Base-by-base conservation (phyloP, 768 basidiomycete genomes). In the Cystofilobasidium macerans region DNA sequence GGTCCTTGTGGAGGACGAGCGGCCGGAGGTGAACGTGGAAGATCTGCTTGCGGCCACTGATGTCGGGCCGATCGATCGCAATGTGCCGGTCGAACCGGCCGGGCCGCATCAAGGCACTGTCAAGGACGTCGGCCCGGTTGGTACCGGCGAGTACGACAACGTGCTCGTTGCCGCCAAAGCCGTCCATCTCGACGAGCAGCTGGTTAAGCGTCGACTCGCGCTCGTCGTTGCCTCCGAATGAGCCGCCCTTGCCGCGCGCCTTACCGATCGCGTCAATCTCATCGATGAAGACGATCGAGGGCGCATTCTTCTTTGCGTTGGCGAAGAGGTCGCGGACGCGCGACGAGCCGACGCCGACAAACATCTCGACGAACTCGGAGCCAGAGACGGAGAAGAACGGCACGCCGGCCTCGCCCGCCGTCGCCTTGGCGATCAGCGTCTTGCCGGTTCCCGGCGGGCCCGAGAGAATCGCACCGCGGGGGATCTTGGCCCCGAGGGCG, bases 211-310 rank as follows among this genome's bases (percentile, higher is more conserved):
- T 99, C 0, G 88, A 89, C 77, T 99, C 95, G 35, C 95, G 85
- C 76, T 99, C 95, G 74, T 98, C 94, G 77, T 98, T 97, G 7
- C 94, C 90, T 38, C 94, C 91, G 60, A 89, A 84, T 69, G 83
- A 84, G 30, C 87, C 83, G 28, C 82, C 80, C 74, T 85, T 86
- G 57, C 83, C 87, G 73, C 95, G 83, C 22, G 89, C 82, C 78
- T 97, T 98, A 64, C 95, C 95, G 71, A 99, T 98, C 60, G 95
- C 95, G 75, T 99, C 95, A 69, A 99, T 99, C 79, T 99, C 95
- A 76, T 99, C 95, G 69, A 99, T 84, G 78, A 99, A 99, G 75
- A 99, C 89, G 80, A 99, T 99, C 74, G 90, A 93, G 0, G 95
- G 95, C 0, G 95, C 92, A 74, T 95, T 84, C 81, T 97, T 97